Conservation (phyloP, 2,329 filamentous ascomycete genomes). For the Lasiodiplodia gonubiensis region DNA sequence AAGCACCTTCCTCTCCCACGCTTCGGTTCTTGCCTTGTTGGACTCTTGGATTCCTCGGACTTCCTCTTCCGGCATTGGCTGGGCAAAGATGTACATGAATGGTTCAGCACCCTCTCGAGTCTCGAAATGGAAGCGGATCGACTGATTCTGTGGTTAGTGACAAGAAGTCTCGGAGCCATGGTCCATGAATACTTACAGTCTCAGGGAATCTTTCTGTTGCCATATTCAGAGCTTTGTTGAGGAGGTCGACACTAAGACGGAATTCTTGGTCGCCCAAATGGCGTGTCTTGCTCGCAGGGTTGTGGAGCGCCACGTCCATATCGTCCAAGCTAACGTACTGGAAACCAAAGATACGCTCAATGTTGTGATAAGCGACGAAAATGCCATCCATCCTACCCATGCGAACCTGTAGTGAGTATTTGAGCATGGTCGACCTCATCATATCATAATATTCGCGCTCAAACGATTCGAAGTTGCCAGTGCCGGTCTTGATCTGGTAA, state of each 20-base stretch:
- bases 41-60: slow-evolving; percentile 75
- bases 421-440: slow-evolving; percentile 91
- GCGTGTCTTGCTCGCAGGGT: slow-evolving; percentile 49
- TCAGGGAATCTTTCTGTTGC: slow-evolving; percentile 78
- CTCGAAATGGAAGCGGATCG: slow-evolving; percentile 82
- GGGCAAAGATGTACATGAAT: slow-evolving; percentile 88
- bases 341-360: slow-evolving; percentile 93
- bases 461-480: slow-evolving; percentile 86
- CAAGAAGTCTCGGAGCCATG: background rate
- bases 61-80: slow-evolving; percentile 76
- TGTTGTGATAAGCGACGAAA: slow-evolving; percentile 96
- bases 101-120: slow-evolving; percentile 66
- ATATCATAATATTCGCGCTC: slow-evolving; percentile 97
- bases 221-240: slow-evolving; percentile 79
- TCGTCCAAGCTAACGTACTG: slow-evolving; percentile 88
- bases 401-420: slow-evolving; percentile 94
- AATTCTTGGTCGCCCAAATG: slow-evolving; percentile 82
- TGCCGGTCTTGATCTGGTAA: slow-evolving; percentile 80
- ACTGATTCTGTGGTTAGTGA: slow-evolving; percentile 47
- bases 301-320: slow-evolving; percentile 88
- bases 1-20: slow-evolving; percentile 69
- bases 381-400: slow-evolving; percentile 99
- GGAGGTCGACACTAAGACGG: slow-evolving; percentile 74
- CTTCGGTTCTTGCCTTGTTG: slow-evolving; percentile 68
- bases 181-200: slow-evolving; percentile 45